These are phyloP conservation scores for Phytophthora multivora DNA, from an alignment of 352 stramenopile species.

Conservation along the genomic window DNA sequence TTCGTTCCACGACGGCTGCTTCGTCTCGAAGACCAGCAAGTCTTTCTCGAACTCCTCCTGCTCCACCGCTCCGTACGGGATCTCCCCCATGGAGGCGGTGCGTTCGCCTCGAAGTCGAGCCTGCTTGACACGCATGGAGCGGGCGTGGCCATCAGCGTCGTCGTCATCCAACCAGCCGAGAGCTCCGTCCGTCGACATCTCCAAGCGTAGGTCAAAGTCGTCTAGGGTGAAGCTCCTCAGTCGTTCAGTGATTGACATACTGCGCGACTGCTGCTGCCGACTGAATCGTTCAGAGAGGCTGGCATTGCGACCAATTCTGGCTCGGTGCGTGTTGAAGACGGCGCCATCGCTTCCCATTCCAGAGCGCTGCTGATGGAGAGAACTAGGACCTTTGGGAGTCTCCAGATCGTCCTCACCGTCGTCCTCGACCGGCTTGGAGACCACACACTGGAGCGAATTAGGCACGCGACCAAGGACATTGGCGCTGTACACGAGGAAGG, in stretches of 20 bases:
- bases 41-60: conserved; percentile 79
- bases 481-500: conserved; percentile 74
- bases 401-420: conserved; percentile 14
- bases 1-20: conserved; percentile 87
- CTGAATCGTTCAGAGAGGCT: conserved; percentile 72
- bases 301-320: conserved; percentile 52
- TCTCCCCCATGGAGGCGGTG: conserved; percentile 33
- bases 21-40: conserved; percentile 82
- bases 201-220: conserved; percentile 52
- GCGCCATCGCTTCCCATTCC: conserved; percentile 50
- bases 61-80: conserved; percentile 68
- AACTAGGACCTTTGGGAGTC: not conserved
- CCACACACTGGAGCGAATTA: conserved; percentile 72
- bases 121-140: conserved; percentile 49
- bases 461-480: conserved; percentile 83
- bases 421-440: conserved; percentile 23
- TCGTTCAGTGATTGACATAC: conserved; percentile 56
- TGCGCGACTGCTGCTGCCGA: conserved; percentile 50
- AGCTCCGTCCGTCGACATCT: conserved; percentile 33
- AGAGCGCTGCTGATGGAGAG: conserved; percentile 25
- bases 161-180: conserved; percentile 58
- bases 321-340: conserved; percentile 51
- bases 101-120: conserved; percentile 27
- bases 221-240: conserved; percentile 63
- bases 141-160: conserved; percentile 41